phyloP scores from a whole-genome alignment of 495 filamentous ascomycete species.

The Hapsidospora chrysogenum region DNA sequence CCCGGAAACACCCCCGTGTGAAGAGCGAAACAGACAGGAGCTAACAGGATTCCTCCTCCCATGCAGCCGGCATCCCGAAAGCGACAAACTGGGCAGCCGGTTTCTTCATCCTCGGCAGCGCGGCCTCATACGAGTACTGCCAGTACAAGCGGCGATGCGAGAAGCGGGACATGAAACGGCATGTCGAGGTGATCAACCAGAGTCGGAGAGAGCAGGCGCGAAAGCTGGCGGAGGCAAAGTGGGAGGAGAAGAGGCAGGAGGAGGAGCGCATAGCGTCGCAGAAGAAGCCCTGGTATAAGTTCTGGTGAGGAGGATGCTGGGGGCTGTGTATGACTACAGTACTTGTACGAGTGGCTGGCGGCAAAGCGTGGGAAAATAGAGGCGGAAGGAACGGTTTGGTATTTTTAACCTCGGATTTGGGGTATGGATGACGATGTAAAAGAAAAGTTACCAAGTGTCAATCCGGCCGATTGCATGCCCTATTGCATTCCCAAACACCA shows the following conservation, averaged over 20 bases:
- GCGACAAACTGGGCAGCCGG: conserved; percentile 73
- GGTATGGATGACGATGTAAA: too few relatives aligned
- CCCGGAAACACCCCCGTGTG: too few relatives aligned
- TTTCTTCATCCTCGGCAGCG: conserved; percentile 44
- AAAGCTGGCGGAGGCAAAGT: conserved; percentile 25
- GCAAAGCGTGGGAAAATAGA: too few relatives aligned
- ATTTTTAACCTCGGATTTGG: too few relatives aligned
- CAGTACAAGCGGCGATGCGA: conserved; percentile 53
- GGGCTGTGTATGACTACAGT: too few relatives aligned
- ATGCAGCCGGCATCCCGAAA: conserved; percentile 22
- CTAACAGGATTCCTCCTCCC: conserved; percentile 9
- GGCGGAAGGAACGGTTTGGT: too few relatives aligned
- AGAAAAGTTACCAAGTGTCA: too few relatives aligned
- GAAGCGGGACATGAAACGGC: conserved; percentile 59
- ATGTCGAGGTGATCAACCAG: conserved; percentile 62
- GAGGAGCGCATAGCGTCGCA: conserved; percentile 16
- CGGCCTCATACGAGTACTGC: conserved; percentile 67
- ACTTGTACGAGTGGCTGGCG: too few relatives aligned
- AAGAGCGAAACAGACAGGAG: conserved; percentile 3
- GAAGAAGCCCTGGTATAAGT: conserved; percentile 27
- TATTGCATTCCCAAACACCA: too few relatives aligned
- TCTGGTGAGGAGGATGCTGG: conserved; percentile 35
- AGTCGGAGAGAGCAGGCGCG: conserved; percentile 47
- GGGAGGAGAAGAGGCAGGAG: conserved; percentile 30
- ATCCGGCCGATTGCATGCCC: too few relatives aligned